Conservation (phyloP, 2,329 filamentous ascomycete genomes). For the Colletotrichum sp. region DNA sequence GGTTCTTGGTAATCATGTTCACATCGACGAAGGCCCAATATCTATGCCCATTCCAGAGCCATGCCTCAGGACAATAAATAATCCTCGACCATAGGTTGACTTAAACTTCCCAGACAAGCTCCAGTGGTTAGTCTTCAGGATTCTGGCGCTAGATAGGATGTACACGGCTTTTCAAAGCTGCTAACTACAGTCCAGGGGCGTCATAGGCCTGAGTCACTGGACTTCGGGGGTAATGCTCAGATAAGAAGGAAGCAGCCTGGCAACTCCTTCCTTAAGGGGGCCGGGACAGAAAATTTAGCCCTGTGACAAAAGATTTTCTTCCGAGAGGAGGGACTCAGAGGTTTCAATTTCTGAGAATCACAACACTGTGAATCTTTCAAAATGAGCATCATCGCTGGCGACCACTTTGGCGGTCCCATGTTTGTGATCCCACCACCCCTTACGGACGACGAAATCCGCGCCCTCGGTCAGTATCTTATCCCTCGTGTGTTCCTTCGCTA, state of each 20-base stretch:
- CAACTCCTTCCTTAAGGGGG: accelerated
- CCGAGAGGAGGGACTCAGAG: accelerated
- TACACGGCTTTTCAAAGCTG: accelerated
- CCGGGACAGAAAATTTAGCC: accelerated
- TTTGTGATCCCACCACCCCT: accelerated
- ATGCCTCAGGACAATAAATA: too few species aligned
- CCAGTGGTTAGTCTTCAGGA: background rate
- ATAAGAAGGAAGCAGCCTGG: background rate
- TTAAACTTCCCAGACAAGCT: accelerated
- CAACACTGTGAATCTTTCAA: background rate
- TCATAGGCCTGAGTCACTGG: background rate
- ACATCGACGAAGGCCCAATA: too few species aligned
- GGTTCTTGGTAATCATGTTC: too few species aligned
- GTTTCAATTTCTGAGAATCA: background rate
- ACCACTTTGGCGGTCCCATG: background rate
- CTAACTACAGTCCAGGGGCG: background rate
- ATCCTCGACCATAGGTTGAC: too few species aligned
- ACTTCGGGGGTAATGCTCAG: background rate
- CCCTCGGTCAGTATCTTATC: accelerated
- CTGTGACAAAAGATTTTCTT: background rate
- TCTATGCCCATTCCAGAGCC: too few species aligned
- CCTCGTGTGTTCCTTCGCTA: background rate
- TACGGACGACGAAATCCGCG: too few species aligned
- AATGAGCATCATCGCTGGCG: background rate
- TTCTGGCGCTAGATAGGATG: accelerated